Base-by-base conservation (phyloP, 129 eudicot genomes). In the Solidago caesia region DNA sequence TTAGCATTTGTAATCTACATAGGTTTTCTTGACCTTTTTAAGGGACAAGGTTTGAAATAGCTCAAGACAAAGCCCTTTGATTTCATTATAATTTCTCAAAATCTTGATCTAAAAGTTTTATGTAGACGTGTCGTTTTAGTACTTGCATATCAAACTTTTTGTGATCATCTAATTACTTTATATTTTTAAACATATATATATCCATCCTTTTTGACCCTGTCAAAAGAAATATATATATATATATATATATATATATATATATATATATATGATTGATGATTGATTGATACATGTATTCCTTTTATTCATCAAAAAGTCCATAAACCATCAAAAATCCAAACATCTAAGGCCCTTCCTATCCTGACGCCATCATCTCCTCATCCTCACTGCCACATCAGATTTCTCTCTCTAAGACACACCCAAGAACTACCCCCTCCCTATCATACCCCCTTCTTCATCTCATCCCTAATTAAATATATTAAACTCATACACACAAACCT, bases 11-110 rank as follows among this genome's bases (percentile, higher is more conserved):
- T 75, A 65, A 42, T 51, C 53, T 10, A 76, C 74, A 33, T 46
- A 44, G 62, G 44, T 58, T 68, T 76, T 56, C 74, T 77, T 68
- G 49, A 57, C 75, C 33, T 74, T 75, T 75, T 27, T 41, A 64
- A 14, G 44, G 13, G 12, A 57, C 75, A 77, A 44, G 25, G 5
- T 26, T 33, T 46, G 9, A 59, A 63, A 6, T 77, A 60, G 66
- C 26, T 68, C 67, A 29, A 68, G 44, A 76, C 60, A 64, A 21
- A 46, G 39, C 14, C 61, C 41, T 29, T 58, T 74, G 25, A 41
- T 43, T 66, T 65, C 26, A 65, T 65, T 44, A 39, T 75, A 55
- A 6, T 43, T 43, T 13, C 46, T 26, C 27, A 65, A 52, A 8
- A 75, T 64, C 14, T 75, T 64, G 65, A 66, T 58, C 10, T 25